Conservation (phyloP, 1,139 yeast genomes). For the Pichia sp. region DNA sequence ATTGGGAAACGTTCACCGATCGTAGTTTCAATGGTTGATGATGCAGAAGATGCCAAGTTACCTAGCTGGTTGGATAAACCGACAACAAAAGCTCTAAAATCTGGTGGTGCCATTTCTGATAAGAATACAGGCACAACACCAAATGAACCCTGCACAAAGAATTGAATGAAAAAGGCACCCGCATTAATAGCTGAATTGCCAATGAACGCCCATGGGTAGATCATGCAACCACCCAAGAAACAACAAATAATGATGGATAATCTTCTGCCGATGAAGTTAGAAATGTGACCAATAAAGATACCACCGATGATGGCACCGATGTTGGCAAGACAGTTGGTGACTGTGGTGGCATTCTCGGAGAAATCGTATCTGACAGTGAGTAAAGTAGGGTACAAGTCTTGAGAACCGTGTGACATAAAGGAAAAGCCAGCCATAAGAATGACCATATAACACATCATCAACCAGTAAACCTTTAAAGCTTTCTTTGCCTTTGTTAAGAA, state of each 20-base stretch:
- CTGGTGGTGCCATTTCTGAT: constrained; percentile 72
- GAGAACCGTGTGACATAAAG: constrained; percentile 69
- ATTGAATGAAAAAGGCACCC: constrained; percentile 71
- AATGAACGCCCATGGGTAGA: constrained; percentile 63
- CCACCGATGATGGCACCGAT: constrained; percentile 68
- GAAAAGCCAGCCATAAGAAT: constrained; percentile 58
- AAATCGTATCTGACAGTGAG: constrained; percentile 47
- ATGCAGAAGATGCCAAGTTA: constrained; percentile 75
- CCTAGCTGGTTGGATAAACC: constrained; percentile 82
- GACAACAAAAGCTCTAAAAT: constrained; percentile 62
- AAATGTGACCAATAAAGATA: constrained; percentile 51
- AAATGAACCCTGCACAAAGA: constrained; percentile 84
- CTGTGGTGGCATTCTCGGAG: constrained; percentile 48
- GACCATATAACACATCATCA: constrained; percentile 42
- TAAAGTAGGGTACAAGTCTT: constrained; percentile 65
- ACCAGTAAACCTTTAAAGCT: constrained; percentile 36
- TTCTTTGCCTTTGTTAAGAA: constrained; percentile 26
- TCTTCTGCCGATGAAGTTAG: constrained; percentile 56
- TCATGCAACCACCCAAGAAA: constrained; percentile 57
- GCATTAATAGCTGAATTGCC: constrained; percentile 56
- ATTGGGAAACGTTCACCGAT: constrained; percentile 65
- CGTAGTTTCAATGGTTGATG: constrained; percentile 74
- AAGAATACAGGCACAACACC: constrained; percentile 78
- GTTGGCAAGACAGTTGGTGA: constrained; percentile 63
- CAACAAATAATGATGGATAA: constrained; percentile 51